Conservation (phyloP, 2,329 filamentous ascomycete species). For the Botryotinia globosa region DNA sequence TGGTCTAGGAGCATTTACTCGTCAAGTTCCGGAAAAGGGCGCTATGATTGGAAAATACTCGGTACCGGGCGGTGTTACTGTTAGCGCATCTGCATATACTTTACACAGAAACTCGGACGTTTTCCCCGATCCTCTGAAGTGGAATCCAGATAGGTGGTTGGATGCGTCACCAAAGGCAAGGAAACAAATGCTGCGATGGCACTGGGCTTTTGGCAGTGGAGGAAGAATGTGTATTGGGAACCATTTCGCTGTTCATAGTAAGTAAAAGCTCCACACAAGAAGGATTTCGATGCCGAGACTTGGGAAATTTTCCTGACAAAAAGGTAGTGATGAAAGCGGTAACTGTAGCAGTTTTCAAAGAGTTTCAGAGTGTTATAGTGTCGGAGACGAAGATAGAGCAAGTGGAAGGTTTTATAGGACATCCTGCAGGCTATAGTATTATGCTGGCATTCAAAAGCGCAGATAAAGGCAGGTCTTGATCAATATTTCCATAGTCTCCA, state of each 20-base stretch:
- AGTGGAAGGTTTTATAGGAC: constrained; percentile 43
- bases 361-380: constrained; percentile 57
- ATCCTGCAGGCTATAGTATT: background rate
- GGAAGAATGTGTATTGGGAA: constrained; percentile 64
- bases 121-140: constrained; percentile 48
- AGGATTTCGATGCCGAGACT: background rate
- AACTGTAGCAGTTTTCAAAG: constrained; percentile 65
- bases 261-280: constrained; percentile 23
- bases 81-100: constrained; percentile 19
- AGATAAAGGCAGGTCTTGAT: background rate
- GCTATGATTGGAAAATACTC: background rate
- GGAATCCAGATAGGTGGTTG: constrained; percentile 47
- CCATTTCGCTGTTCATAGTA: constrained; percentile 58
- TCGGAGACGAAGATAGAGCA: constrained; percentile 61
- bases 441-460: background rate
- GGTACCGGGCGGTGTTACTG: constrained; percentile 18
- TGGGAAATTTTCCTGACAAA: constrained; percentile 8
- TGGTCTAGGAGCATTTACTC: constrained; percentile 50
- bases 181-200: constrained; percentile 50
- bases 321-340: constrained; percentile 66
- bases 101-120: constrained; percentile 31
- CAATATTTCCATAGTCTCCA: background rate
- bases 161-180: constrained; percentile 39
- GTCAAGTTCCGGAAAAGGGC: constrained; percentile 34
- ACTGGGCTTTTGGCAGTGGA: constrained; percentile 65